Evolutionary conservation across 257 asterid genomes (phyloP).

Genomic region (Sherardia arvensis): DNA sequence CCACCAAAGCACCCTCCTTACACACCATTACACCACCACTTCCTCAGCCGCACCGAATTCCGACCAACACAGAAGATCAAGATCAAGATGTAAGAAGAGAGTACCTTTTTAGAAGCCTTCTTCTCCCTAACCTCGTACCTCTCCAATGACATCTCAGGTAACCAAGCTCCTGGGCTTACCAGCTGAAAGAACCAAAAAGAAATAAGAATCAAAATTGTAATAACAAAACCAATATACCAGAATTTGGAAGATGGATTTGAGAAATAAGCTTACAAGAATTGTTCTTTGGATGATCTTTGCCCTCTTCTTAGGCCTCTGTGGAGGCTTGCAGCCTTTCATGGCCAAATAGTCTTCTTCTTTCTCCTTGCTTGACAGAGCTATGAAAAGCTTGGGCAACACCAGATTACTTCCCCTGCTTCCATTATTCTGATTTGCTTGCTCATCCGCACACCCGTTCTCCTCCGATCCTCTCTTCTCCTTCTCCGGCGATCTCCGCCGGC

Average conservation of each 20-base stretch:
- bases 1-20: background rate
- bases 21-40: background rate
- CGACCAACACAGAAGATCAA: background rate
- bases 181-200: constrained; percentile 10
- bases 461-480: constrained; percentile 28
- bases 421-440: background rate
- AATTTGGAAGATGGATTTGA: background rate
- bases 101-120: constrained; percentile 33
- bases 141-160: constrained; percentile 32
- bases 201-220: background rate
- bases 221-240: background rate
- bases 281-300: constrained; percentile 42
- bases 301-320: constrained; percentile 42
- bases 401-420: background rate
- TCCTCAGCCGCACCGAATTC: background rate
- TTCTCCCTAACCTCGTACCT: constrained; percentile 38
- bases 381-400: constrained; percentile 28
- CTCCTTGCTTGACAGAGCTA: constrained; percentile 26
- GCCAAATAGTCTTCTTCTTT: constrained; percentile 45
- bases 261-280: constrained; percentile 24
- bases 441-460: constrained; percentile 9
- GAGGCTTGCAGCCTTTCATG: constrained; percentile 44
- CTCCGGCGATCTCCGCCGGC: constrained; percentile 23
- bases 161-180: constrained; percentile 40
- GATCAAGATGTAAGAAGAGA: background rate